Percentiles rank a stretch among this genome's conserved stretches.
phyloP scores from a whole-genome alignment of 2,329 filamentous ascomycete species.

The Xylariaceae sp. region DNA sequence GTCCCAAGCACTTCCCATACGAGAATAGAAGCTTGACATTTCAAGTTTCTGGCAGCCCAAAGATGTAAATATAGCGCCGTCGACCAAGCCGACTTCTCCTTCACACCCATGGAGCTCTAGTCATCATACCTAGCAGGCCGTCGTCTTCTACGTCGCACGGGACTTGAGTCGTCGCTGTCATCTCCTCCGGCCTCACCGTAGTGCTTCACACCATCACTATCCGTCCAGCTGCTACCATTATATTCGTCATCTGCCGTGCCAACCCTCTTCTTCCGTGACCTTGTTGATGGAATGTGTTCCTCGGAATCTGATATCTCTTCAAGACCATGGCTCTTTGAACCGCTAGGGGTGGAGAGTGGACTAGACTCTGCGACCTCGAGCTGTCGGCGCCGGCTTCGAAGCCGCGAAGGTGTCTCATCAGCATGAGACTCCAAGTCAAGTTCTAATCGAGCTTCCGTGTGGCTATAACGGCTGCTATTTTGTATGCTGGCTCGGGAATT shows the following conservation, averaged over 20 bases:
- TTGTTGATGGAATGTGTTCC: slow-evolving; percentile 11
- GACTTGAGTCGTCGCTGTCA: slow-evolving; percentile 20
- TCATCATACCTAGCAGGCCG: slow-evolving; percentile 30
- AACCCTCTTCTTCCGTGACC: slow-evolving; percentile 15
- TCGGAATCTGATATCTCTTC: slow-evolving; percentile 23
- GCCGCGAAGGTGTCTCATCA: slow-evolving; percentile 19
- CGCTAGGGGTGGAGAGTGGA: slow-evolving; percentile 25
- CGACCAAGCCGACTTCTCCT: background rate
- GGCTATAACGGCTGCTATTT: slow-evolving; percentile 20
- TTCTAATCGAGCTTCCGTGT: slow-evolving; percentile 27
- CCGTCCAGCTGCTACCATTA: slow-evolving; percentile 27
- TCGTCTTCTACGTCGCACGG: slow-evolving; percentile 20
- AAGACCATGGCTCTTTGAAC: slow-evolving; percentile 12
- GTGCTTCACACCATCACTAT: slow-evolving; percentile 22
- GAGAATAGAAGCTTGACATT: too few species aligned
- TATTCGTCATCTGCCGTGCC: slow-evolving; percentile 26
- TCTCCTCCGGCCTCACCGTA: slow-evolving; percentile 17
- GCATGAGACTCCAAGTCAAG: slow-evolving; percentile 20
- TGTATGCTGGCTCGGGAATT: slow-evolving; percentile 11
- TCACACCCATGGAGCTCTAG: slow-evolving; percentile 9
- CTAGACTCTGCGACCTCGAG: slow-evolving; percentile 22
- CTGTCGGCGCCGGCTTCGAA: slow-evolving; percentile 18
- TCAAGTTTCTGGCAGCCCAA: too few species aligned
- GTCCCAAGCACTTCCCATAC: too few species aligned
- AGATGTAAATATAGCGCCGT: slow-evolving; percentile 1